These are phyloP conservation scores for Senna siamea DNA, from an alignment of 306 rosid species.

Conservation along the genomic window DNA sequence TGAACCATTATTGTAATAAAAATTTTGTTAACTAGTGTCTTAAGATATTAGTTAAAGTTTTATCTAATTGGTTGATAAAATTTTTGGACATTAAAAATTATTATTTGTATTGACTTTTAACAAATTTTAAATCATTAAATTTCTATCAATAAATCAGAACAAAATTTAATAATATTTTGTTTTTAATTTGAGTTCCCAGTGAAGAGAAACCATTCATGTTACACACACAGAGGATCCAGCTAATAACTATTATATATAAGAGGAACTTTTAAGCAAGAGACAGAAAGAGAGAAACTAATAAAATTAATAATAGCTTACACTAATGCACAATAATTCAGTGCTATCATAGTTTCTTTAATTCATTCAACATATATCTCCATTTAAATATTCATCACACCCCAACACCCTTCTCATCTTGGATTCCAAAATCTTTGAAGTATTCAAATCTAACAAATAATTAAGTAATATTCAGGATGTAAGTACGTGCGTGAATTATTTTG, in stretches of 20 bases:
- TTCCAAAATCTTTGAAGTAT: constrained; percentile 19
- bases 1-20: constrained; percentile 13
- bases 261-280: constrained; percentile 42
- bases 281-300: constrained; percentile 35
- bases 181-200: too few relatives aligned
- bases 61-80: too few relatives aligned
- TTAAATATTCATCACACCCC: constrained; percentile 43
- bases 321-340: constrained; percentile 42
- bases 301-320: constrained; percentile 37
- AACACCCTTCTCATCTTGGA: constrained; percentile 13
- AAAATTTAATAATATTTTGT: too few relatives aligned
- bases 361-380: constrained; percentile 11
- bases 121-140: too few relatives aligned
- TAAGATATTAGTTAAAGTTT: too few relatives aligned
- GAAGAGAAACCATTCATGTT: constrained; percentile 41
- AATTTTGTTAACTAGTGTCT: too few relatives aligned
- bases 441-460: constrained; percentile 24
- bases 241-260: constrained; percentile 40
- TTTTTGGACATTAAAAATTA: too few relatives aligned
- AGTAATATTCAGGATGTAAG: too few relatives aligned
- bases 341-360: constrained; percentile 4
- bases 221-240: constrained; percentile 45
- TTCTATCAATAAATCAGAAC: too few relatives aligned
- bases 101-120: too few relatives aligned
- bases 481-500: too few relatives aligned